These are phyloP conservation scores for Vachellia pachyceras DNA, from an alignment of 306 rosid genomes.

Conservation along the genomic window DNA sequence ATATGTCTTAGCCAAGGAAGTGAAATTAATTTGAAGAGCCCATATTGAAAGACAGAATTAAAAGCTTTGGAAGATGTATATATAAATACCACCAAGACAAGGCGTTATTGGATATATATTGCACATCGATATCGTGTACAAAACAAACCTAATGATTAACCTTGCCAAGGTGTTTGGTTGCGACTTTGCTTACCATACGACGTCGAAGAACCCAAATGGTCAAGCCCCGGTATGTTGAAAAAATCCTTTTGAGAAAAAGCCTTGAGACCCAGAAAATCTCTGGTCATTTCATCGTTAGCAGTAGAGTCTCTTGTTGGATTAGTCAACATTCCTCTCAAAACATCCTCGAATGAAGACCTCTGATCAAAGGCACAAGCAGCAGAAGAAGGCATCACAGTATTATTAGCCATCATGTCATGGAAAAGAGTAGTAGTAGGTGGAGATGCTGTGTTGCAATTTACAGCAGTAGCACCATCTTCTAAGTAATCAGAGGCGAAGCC, in stretches of 20 bases:
- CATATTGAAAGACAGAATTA: not conserved
- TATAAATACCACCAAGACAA: not conserved
- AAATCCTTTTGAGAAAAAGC: conserved; percentile 52
- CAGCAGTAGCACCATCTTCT: conserved; percentile 26
- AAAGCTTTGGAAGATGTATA: not conserved
- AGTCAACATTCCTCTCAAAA: too few relatives aligned
- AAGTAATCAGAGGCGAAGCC: conserved; percentile 13
- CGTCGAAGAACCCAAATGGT: conserved; percentile 45
- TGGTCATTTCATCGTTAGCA: conserved; percentile 49
- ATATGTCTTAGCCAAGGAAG: not conserved
- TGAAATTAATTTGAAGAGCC: not conserved
- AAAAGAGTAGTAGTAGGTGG: conserved; percentile 34
- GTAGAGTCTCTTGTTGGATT: conserved; percentile 1
- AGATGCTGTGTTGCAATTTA: not conserved
- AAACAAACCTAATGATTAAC: conserved; percentile 21
- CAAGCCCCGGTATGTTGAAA: conserved; percentile 52
- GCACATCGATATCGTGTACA: not conserved
- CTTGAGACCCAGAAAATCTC: conserved; percentile 75
- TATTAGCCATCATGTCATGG: conserved; percentile 55
- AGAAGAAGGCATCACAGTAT: conserved; percentile 12
- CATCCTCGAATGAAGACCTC: conserved; percentile 8
- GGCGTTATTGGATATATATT: not conserved
- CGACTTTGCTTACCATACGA: conserved; percentile 49
- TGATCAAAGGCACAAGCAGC: conserved; percentile 36
- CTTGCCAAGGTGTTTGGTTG: conserved; percentile 62